Base-by-base conservation (phyloP, 495 filamentous ascomycete genomes). In the Aspergillus sparsus region DNA sequence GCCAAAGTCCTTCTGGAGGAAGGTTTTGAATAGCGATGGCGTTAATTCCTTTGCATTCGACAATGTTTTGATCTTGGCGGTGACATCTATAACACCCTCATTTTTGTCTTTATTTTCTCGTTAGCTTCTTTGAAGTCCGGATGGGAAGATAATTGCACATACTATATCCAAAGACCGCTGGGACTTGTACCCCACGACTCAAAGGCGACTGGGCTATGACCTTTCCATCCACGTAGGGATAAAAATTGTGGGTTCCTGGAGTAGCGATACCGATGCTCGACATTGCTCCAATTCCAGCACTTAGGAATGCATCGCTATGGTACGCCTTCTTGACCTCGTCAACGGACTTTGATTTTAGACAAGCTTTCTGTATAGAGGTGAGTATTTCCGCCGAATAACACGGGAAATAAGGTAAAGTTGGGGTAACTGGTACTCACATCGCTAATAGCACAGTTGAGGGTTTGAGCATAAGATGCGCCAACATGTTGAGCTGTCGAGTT, bases 151-250 rank as follows among this genome's bases (percentile, higher is more conserved):
- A 53, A 53, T n/a, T 55, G 46, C 46, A 39, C 62, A 37, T 64
- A 64, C 62, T 74, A 27, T 57, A 69, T 47, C 72, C 72, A 46
- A 74, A 62, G 58, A 77, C 68, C n/a, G 67, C 57, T 21, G 76
- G 76, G 27, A 78, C 71, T 47, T 70, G 63, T 27, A 66, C 27
- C 7, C 74, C 76, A 32, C 62, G 59, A 33, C 42, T 62, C 7
- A 63, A 59, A 8, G 74, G 76, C 36, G 77, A 68, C 37, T 70
- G 68, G 7, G 65, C 63, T 42, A 78, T 61, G 9, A 74, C 61
- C 5, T 60, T 66, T 27, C 74, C 72, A 55, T 78, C 76, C 21
- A 76, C 49, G 50, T 66, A 49, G 2, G 71, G 64, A 31, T 62
- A 66, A 63, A 68, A 71, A 51, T 50, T 55, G n/a, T 51, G 49